A percentile compares a stretch with the other conserved stretches of the same genome.
phyloP scores from a whole-genome alignment of 345 rosid genomes.

The Schrenkiella parvula region DNA sequence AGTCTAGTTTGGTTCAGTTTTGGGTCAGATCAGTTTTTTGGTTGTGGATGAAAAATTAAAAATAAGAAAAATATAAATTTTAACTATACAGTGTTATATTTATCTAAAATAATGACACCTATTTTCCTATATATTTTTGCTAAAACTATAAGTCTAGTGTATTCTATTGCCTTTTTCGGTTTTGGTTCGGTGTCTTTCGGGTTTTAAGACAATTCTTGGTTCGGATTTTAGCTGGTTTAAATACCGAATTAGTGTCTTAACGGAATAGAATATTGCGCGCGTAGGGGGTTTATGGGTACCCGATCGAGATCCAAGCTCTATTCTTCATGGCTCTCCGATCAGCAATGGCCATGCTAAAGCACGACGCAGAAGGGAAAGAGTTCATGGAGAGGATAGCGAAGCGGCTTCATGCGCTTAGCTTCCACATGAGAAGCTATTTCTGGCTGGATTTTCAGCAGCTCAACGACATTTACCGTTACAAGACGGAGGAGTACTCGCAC shows the following conservation, averaged over 20 bases:
- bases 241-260: background rate
- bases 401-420: constrained; percentile 62
- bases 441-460: constrained; percentile 65
- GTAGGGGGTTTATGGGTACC: constrained; percentile 61
- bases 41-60: background rate
- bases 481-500: constrained; percentile 64
- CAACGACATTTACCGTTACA: constrained; percentile 59
- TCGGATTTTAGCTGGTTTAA: background rate
- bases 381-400: constrained; percentile 47
- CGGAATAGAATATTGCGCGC: background rate
- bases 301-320: constrained; percentile 64
- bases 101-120: background rate
- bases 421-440: constrained; percentile 60
- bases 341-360: constrained; percentile 51
- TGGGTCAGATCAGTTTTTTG: background rate
- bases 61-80: background rate
- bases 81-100: background rate
- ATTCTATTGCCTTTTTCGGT: background rate
- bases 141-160: background rate
- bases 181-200: background rate
- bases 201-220: background rate
- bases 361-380: constrained; percentile 55
- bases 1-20: background rate
- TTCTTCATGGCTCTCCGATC: constrained; percentile 61
- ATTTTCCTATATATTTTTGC: background rate